Evolutionary conservation across 2,329 filamentous ascomycete species (phyloP).

Genomic region (Leptosphaerulina australis): DNA sequence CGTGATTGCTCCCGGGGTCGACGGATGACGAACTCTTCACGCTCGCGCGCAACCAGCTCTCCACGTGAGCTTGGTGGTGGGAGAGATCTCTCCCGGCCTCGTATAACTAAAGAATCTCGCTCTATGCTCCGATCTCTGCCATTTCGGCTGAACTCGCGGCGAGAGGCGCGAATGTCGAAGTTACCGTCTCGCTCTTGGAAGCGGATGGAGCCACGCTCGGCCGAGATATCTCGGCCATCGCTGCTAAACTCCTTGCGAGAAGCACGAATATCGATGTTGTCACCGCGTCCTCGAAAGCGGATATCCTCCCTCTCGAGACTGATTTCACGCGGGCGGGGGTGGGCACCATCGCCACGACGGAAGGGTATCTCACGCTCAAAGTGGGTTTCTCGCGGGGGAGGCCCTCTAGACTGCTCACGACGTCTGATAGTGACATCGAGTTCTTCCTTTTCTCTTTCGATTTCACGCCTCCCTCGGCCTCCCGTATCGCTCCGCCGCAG

Average conservation of each 20-base stretch:
- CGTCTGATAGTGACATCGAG: slow-evolving; percentile 45
- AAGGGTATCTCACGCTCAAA: slow-evolving; percentile 52
- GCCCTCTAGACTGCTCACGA: slow-evolving; percentile 45
- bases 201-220: slow-evolving; percentile 38
- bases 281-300: slow-evolving; percentile 49
- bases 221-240: slow-evolving; percentile 32
- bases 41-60: slow-evolving; percentile 49
- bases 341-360: slow-evolving; percentile 51
- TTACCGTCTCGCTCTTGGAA: slow-evolving; percentile 48
- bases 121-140: slow-evolving; percentile 44
- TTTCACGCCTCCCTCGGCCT: slow-evolving; percentile 41
- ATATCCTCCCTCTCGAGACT: slow-evolving; percentile 55
- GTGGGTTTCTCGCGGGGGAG: slow-evolving; percentile 40
- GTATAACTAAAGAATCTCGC: slow-evolving; percentile 44
- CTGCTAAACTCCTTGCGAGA: slow-evolving; percentile 32
- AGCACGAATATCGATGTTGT: slow-evolving; percentile 43
- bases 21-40: slow-evolving; percentile 50
- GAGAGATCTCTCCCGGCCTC: slow-evolving; percentile 45
- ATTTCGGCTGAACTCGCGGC: slow-evolving; percentile 44
- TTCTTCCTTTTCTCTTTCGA: slow-evolving; percentile 39
- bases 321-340: slow-evolving; percentile 43
- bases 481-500: slow-evolving; percentile 46
- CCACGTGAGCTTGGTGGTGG: slow-evolving; percentile 44
- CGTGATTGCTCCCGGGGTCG: slow-evolving; percentile 47
- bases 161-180: slow-evolving; percentile 48